phyloP scores from a whole-genome alignment of 2,329 filamentous ascomycete genomes.

The Dichotomopilus funicola region DNA sequence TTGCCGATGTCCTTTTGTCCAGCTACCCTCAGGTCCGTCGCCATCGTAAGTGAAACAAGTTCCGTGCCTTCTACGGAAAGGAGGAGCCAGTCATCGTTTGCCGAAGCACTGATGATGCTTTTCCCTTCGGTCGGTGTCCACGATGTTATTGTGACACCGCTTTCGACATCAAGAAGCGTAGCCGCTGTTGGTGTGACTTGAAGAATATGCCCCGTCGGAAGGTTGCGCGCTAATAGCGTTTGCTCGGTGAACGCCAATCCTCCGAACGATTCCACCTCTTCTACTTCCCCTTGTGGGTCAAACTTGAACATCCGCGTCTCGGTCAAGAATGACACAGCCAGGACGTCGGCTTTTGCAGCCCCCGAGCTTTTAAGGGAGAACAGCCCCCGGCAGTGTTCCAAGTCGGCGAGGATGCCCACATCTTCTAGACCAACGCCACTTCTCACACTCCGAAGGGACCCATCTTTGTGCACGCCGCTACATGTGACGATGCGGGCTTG shows the following conservation, averaged over 20 bases:
- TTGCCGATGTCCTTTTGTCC: slow-evolving; percentile 55
- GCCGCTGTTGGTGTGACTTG: slow-evolving; percentile 67
- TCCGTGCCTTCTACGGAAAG: slow-evolving; percentile 70
- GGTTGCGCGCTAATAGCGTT: slow-evolving; percentile 65
- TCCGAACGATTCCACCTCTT: slow-evolving; percentile 73
- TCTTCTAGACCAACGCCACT: slow-evolving; percentile 93
- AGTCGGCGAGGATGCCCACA: slow-evolving; percentile 71
- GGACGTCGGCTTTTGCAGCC: slow-evolving; percentile 53
- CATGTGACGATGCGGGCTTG: slow-evolving; percentile 91
- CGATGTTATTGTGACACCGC: slow-evolving; percentile 45
- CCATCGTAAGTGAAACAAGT: slow-evolving; percentile 62
- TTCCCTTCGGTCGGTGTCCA: slow-evolving; percentile 50
- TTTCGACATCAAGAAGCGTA: slow-evolving; percentile 55
- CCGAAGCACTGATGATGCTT: slow-evolving; percentile 70
- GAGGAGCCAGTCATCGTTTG: slow-evolving; percentile 62
- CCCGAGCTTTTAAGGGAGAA: slow-evolving; percentile 58
- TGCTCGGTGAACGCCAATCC: slow-evolving; percentile 63
- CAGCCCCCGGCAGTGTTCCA: slow-evolving; percentile 65
- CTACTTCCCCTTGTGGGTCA: slow-evolving; percentile 65
- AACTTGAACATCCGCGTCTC: slow-evolving; percentile 83
- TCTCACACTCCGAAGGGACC: slow-evolving; percentile 79
- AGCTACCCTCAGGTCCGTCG: slow-evolving; percentile 49
- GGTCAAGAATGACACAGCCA: slow-evolving; percentile 73
- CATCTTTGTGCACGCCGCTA: slow-evolving; percentile 83
- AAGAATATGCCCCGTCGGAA: slow-evolving; percentile 58